A percentile compares a stretch with the other conserved stretches of the same genome.
Evolutionary conservation across 805 yeast genomes (phyloP).

Genomic region (Cyberlindnera japonica): DNA sequence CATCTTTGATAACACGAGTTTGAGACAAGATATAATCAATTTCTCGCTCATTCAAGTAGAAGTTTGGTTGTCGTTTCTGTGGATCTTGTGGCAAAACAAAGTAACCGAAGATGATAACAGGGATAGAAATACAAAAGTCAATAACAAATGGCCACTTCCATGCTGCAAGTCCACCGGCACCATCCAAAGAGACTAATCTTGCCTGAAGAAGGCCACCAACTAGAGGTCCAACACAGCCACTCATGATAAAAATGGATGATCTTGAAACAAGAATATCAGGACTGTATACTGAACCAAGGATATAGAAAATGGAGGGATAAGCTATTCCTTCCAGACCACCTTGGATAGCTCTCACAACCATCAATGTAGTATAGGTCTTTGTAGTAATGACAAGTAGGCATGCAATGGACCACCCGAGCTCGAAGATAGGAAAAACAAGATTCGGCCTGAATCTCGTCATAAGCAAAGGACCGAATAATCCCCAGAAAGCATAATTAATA

Average conservation of each 20-base stretch:
- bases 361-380: conserved; percentile 5
- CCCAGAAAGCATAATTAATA: conserved; percentile 10
- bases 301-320: conserved; percentile 18
- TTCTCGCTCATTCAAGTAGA: conserved; percentile 18
- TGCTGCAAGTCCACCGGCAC: conserved; percentile 34
- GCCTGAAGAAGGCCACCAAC: conserved; percentile 41
- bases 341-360: conserved; percentile 13
- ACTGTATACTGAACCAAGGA: conserved; percentile 18
- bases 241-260: conserved; percentile 16
- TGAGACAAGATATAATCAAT: conserved; percentile 13
- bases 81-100: conserved; percentile 40
- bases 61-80: conserved; percentile 24
- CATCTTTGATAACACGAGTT: conserved; percentile 17
- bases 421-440: conserved; percentile 10
- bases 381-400: conserved; percentile 11
- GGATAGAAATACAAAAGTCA: conserved; percentile 44
- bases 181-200: conserved; percentile 35
- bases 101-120: conserved; percentile 47
- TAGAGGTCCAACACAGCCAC: conserved; percentile 16
- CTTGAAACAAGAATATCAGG: conserved; percentile 14
- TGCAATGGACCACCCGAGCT: conserved; percentile 12
- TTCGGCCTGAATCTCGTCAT: conserved; percentile 10
- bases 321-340: conserved; percentile 17
- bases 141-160: conserved; percentile 39
- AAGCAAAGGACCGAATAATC: conserved; percentile 11